Base-by-base conservation (phyloP, 495 filamentous ascomycete genomes). In the Penicillium arizonense region DNA sequence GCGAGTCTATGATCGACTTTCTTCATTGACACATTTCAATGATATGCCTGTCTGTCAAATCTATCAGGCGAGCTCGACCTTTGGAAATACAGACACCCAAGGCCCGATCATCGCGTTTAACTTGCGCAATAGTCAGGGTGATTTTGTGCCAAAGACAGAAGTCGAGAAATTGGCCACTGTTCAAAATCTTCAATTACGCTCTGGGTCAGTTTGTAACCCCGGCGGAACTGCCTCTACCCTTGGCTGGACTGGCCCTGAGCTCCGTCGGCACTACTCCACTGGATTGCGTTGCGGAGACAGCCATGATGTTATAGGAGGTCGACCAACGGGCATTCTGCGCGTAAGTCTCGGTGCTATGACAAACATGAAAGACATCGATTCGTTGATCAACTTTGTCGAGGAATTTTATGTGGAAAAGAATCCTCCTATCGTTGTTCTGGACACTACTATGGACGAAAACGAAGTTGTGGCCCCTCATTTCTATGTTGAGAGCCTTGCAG, bases 21-120 rank as follows among this genome's bases (percentile, higher is more conserved):
- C 65, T 13, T 60, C 68, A 0, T 59, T 96, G 32, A 71, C 64
- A 12, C 91, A 97, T 64, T 70, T 73, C 5, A 96, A 96, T 63
- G 82, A 83, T 1, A 57, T 69, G 21, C 66, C 66, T 10, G 86
- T 89, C 3, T 95, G 88, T 60, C 59, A 76, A 11, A 72, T 91
- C 0, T 90, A 95, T 64, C 82, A 82, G 11, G 55, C 67, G 10
- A 59, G 65, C 4, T 63, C 53, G 12, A 42, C 67, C 3, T 82
- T 84, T 32, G 77, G 66, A 1, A 63, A 70, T 47, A 53, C 63
- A 8, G 62, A 46, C 4, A 76, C 64, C 1, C 87, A 91, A 71
- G 93, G 93, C 0, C 88, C 93, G 1, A 84, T 91, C 13, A 64
- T 96, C 8, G 85, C 92, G 1, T 93, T 97, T 74, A 96, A 96